Evolutionary conservation across 2,329 filamentous ascomycete genomes (phyloP).

Genomic region (Aspergillus floridensis): DNA sequence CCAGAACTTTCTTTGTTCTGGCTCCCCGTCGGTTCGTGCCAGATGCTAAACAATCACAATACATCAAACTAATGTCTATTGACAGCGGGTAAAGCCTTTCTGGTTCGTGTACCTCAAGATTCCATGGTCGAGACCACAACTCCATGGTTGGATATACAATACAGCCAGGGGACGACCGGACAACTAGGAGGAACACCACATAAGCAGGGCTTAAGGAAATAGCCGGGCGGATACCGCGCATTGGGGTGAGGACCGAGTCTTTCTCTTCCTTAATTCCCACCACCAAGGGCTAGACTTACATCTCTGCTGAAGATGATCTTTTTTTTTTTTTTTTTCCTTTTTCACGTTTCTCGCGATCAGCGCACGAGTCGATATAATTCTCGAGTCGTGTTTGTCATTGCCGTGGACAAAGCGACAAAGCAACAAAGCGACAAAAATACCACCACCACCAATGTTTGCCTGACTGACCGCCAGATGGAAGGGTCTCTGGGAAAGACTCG

Average conservation of each 20-base stretch:
- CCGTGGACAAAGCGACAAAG: not conserved
- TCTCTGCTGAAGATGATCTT: not conserved
- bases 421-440: conserved; percentile 1
- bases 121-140: conserved; percentile 4
- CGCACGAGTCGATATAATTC: conserved; percentile 11
- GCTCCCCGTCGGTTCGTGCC: conserved; percentile 2
- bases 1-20: conserved; percentile 9
- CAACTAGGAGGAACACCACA: not conserved
- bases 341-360: conserved; percentile 1
- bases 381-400: conserved; percentile 1
- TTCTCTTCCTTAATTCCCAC: not conserved
- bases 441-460: conserved; percentile 1
- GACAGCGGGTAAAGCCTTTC: not conserved
- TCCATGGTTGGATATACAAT: not conserved
- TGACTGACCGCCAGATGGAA: conserved; percentile 8
- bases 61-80: not conserved
- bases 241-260: conserved; percentile 1
- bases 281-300: not conserved
- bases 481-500: not conserved
- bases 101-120: not conserved
- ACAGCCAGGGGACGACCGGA: not conserved
- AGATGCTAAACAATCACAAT: not conserved
- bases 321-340: conserved; percentile 1
- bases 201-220: conserved; percentile 5
- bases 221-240: conserved; percentile 18